Base-by-base conservation (phyloP, 768 basidiomycete genomes). In the Amanita fuliginea region DNA sequence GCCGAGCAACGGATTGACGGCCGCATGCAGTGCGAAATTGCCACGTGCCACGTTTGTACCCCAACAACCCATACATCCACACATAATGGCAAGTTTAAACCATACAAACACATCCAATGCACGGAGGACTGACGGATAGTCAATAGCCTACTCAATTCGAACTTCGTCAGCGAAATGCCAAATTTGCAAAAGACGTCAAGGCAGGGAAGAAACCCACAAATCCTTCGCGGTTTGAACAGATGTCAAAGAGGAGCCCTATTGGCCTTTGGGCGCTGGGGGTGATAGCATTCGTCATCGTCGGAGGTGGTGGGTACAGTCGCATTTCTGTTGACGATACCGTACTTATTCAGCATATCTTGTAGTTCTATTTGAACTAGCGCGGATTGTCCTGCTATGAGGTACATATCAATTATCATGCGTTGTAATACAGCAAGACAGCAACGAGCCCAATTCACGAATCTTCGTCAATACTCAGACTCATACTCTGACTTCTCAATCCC, bases 131-230 rank as follows among this genome's bases (percentile, higher is more conserved):
- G 19, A 24, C 10, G 1, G 4, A 19, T n/a, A 36, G 18, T 47
- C 42, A 46, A 49, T 22, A 88, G 85, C 86, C 86, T 47, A 86
- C 83, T 48, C 78, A 85, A 71, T 88, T 86, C 62, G 87, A 90
- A 59, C 74, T 89, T 67, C 81, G 85, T 57, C 78, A 80, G 59
- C 78, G 79, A 64, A 92, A 90, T 64, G 75, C 74, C 51, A 83
- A 88, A 67, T 92, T 92, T 66, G 84, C 82, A 35, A 78, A 73
- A 52, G 79, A 81, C 53, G 81, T 78, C 54, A 78, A 77, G 54
- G 64, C 76, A 33, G 88, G 88, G 57, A 90, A 87, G 73, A 85
- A 86, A 42, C 77, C 84, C 1, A 74, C 77, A 52, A 82, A 84
- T 55, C 71, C 72, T 10, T 88, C 87, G 46, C 74, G 83, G 52